Base-by-base conservation (phyloP, 2,329 filamentous ascomycete species). In the Aspergillus ochraceus region DNA sequence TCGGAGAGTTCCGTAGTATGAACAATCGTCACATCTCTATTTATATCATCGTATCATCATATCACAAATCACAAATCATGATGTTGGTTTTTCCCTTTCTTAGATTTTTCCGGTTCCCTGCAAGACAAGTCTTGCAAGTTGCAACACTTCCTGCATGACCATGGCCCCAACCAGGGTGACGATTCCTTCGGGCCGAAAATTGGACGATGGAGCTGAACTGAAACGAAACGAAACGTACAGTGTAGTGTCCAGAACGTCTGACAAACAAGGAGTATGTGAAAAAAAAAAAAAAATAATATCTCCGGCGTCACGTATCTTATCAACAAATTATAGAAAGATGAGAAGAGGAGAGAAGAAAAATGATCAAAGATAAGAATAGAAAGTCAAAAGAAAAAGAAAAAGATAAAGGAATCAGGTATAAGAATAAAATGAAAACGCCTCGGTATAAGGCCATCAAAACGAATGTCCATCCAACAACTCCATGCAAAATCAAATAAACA, bases 381-480 rank as follows among this genome's bases (percentile, higher is more conserved):
- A 49, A 51, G 51, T 50, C 22, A n/a, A 51, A 51, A 26, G 24
- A 10, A 36, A 36, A 36, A 14, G 30, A 17, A 36, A 36, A 36
- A 17, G 30, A 32, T 32, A 10, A 32, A 5, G 32, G 32, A 47
- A 56, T 29, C 26, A 42, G 32, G 20, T 24, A 59, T 46, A 55
- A 22, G 22, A 54, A 26, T 47, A 14, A 57, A 54, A 49, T 53
- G 29, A 32, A 49, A 54, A 55, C 32, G 32, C 57, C 51, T 22
- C 9, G 42, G n/a, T 32, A 30, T 22, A 32, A 47, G 11, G 50
- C 24, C 36, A 52, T 49, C 55, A 36, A 20, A 57, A 46, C 36
- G 17, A 32, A 32, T 50, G 57, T 57, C 55, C 57, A 58, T 58
- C 54, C 50, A 61, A 59, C 50, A 61, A 59, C 58, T 59, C 57